Percentiles rank a stretch among this genome's conserved stretches.
Conservation (phyloP, 1,284 basidiomycete species). For the Moesziomyces antarcticus region DNA sequence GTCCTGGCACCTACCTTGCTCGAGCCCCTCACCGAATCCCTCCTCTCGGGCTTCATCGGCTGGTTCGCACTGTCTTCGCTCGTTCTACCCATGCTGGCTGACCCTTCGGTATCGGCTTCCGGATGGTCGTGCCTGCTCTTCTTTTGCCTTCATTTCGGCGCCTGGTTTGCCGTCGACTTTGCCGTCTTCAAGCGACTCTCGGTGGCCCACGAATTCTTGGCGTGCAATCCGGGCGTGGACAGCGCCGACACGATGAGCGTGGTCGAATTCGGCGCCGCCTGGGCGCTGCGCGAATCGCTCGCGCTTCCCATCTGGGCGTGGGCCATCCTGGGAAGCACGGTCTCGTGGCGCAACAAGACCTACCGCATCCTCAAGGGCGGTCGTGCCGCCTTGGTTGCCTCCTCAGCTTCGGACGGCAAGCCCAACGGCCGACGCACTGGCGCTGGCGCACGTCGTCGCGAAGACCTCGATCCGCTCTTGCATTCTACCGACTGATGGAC, state of each 20-base stretch:
- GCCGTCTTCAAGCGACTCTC: slow-evolving; percentile 31
- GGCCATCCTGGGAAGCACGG: slow-evolving; percentile 61
- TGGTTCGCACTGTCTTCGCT: slow-evolving; percentile 46
- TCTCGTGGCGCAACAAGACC: slow-evolving; percentile 44
- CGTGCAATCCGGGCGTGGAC: slow-evolving; percentile 32
- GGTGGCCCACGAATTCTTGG: slow-evolving; percentile 30
- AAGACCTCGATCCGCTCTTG: slow-evolving; percentile 28
- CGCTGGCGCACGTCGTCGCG: background rate
- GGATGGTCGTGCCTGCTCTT: slow-evolving; percentile 19
- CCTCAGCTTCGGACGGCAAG: slow-evolving; percentile 5
- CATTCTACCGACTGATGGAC: slow-evolving; percentile 6
- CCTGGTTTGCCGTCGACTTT: slow-evolving; percentile 40
- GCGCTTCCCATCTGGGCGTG: slow-evolving; percentile 66
- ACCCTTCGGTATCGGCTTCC: slow-evolving; percentile 2
- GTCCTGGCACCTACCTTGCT: slow-evolving; percentile 59
- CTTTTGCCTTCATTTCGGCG: slow-evolving; percentile 34
- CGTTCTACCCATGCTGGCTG: slow-evolving; percentile 11
- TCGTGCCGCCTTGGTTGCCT: slow-evolving; percentile 33
- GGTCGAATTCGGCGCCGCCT: slow-evolving; percentile 43
- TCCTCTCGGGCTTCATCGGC: slow-evolving; percentile 59
- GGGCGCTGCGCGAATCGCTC: slow-evolving; percentile 59
- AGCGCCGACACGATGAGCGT: slow-evolving; percentile 23
- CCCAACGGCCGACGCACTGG: slow-evolving; percentile 7
- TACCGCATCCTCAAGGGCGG: slow-evolving; percentile 42
- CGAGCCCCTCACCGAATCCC: slow-evolving; percentile 65